Evolutionary conservation across 2,329 filamentous ascomycete species (phyloP).

Genomic region (Trichoderma oligosporum): DNA sequence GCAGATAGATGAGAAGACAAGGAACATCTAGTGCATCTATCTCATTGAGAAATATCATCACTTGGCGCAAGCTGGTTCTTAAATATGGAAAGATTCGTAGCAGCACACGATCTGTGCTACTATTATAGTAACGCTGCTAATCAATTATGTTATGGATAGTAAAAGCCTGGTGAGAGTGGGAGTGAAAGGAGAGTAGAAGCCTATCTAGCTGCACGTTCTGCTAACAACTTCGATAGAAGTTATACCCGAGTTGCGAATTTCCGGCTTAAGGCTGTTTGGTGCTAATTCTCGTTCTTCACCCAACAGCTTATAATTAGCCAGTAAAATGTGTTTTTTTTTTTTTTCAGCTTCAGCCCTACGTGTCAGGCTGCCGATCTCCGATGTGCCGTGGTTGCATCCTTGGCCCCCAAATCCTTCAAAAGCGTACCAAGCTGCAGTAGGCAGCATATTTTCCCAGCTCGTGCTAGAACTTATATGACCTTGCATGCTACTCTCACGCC

Average conservation of each 20-base stretch:
- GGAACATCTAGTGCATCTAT: not conserved
- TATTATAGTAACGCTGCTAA: too few species aligned
- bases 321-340: conserved; percentile 14
- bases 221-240: not conserved
- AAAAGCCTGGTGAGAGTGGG: too few species aligned
- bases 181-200: too few species aligned
- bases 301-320: conserved; percentile 7
- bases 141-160: too few species aligned
- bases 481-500: conserved; percentile 12
- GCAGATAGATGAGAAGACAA: not conserved
- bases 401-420: conserved; percentile 18
- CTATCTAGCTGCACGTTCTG: not conserved
- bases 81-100: not conserved
- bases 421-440: conserved; percentile 12
- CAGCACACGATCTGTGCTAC: not conserved
- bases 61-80: not conserved
- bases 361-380: conserved; percentile 19
- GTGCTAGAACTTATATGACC: conserved; percentile 14
- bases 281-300: not conserved
- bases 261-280: not conserved
- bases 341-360: conserved; percentile 18
- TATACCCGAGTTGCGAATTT: not conserved
- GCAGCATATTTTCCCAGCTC: not conserved
- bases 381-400: conserved; percentile 19
- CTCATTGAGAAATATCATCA: not conserved